Percentiles rank a stretch among this genome's conserved stretches.
Evolutionary conservation across 805 yeast species (phyloP).

Genomic region (Hanseniaspora mollemarum): DNA sequence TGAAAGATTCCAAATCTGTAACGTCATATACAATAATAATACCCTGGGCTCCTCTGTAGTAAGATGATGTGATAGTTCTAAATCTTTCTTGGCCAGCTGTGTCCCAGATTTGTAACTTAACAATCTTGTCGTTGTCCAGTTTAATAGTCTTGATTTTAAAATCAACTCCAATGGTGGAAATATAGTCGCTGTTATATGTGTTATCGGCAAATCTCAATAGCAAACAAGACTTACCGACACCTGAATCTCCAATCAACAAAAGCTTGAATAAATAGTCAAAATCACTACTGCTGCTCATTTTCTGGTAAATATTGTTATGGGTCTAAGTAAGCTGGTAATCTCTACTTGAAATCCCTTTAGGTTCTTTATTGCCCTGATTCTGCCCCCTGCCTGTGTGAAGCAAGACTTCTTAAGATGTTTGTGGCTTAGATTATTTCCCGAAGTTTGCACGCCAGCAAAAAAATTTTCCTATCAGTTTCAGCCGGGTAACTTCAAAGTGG

Average conservation of each 20-base stretch:
- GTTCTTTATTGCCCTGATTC: no score
- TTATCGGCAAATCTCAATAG: constrained; percentile 92
- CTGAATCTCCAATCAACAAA: constrained; percentile 93
- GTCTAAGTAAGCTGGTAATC: no score
- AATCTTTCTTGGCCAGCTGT: constrained; percentile 99
- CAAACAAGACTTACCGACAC: constrained; percentile 95
- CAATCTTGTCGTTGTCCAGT: constrained; percentile 81
- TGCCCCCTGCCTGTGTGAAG: no score
- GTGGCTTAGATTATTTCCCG: no score
- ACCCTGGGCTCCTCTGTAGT: constrained; percentile 98
- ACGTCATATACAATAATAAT: constrained; percentile 96
- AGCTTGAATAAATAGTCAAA: constrained; percentile 96
- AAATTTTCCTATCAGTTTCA: no score
- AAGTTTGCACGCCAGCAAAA: no score
- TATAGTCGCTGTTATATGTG: constrained; percentile 91
- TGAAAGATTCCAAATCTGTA: constrained; percentile 92
- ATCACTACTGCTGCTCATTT: constrained; percentile 60
- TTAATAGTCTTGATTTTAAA: constrained; percentile 83
- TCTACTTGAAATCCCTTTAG: no score
- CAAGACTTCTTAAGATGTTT: no score
- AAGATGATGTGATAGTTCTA: constrained; percentile 93
- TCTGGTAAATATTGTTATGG: neutral
- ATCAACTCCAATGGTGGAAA: constrained; percentile 96
- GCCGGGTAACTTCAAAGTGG: no score
- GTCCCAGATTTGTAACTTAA: constrained; percentile 97